Evolutionary conservation across 2,329 filamentous ascomycete species (phyloP), one percentile per base, ranked within the genome.

Genomic region (Aspergillus sp.): DNA sequence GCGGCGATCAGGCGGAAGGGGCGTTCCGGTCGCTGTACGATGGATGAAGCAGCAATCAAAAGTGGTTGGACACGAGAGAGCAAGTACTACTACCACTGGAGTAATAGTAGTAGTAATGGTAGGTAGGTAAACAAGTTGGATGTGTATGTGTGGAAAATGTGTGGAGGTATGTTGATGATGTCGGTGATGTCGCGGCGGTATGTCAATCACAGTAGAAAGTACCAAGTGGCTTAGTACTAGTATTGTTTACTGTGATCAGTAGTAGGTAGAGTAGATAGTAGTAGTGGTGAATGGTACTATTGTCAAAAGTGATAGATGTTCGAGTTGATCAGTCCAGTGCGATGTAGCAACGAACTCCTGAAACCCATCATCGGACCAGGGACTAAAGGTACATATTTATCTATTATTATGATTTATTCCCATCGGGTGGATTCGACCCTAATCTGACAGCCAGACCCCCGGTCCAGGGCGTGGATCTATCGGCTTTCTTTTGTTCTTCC

Each of bases 1-100:
- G 60, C 57, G 61, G 54, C 60, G 64, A 66, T 67, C 66, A 67
- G 66, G 64, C 66, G 64, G 66, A 67, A 63, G 63, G 51, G 62
- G 64, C 62, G 64, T 62, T 36, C 64, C 59, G 64, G 58, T 39
- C 54, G 57, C 61, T 63, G 62, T 57, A 62, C 62, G 50, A 60
- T 57, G 57, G 36, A 58, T 54, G 59, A 55, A 63, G 61, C 32
- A 36, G 32, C 32, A 36, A 36, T 36, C 32, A 60, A 53, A 53
- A n/a, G 21, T 54, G 57, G 13, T 50, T 47, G 57, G 23, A 55
- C 50, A 44, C 54, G 38, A 30, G 30, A 23, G 11, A 17, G 23
- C 48, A 59, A 32, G 55, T 30, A 50, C 30, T 13, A 36, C 32
- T 36, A 42, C 39, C 39, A 42, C 39, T 7, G 39, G 17, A 21